phyloP scores from a whole-genome alignment of 2,329 filamentous ascomycete species.

The Albifimbria verrucaria region DNA sequence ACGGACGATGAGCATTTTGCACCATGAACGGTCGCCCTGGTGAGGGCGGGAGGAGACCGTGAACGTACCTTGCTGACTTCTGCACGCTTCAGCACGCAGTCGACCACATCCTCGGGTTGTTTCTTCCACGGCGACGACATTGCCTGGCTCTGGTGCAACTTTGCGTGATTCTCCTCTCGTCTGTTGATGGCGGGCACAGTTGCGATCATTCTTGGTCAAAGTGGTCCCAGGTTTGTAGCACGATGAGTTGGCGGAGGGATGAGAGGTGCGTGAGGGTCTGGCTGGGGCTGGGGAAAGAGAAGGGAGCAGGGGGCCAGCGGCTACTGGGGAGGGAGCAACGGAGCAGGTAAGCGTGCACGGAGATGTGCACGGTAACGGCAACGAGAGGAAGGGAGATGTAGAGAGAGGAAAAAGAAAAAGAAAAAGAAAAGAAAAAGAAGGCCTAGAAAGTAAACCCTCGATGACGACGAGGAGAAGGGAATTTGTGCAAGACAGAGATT shows the following conservation, averaged over 20 bases:
- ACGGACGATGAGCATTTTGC: not conserved
- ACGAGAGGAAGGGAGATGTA: not conserved
- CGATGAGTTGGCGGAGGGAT: not conserved
- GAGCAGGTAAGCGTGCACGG: conserved; percentile 1
- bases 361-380: not conserved
- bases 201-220: not conserved
- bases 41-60: conserved; percentile 3
- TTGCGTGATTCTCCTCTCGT: not conserved
- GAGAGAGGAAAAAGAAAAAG: not conserved
- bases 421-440: not conserved
- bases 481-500: not conserved
- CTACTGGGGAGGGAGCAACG: not conserved
- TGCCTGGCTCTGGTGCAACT: conserved; percentile 14
- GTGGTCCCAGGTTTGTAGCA: not conserved
- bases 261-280: not conserved
- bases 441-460: not conserved
- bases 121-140: conserved; percentile 63
- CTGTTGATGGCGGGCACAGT: no score
- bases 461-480: not conserved
- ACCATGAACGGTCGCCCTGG: conserved; percentile 1
- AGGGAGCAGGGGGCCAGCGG: not conserved
- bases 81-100: conserved; percentile 68
- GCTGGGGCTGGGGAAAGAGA: not conserved
- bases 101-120: conserved; percentile 61
- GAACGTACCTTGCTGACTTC: conserved; percentile 70